Percentiles rank a stretch among this genome's conserved stretches.
These are phyloP conservation scores for Aspergillus sp. DNA, from an alignment of 2,329 filamentous ascomycete species.

Conservation along the genomic window DNA sequence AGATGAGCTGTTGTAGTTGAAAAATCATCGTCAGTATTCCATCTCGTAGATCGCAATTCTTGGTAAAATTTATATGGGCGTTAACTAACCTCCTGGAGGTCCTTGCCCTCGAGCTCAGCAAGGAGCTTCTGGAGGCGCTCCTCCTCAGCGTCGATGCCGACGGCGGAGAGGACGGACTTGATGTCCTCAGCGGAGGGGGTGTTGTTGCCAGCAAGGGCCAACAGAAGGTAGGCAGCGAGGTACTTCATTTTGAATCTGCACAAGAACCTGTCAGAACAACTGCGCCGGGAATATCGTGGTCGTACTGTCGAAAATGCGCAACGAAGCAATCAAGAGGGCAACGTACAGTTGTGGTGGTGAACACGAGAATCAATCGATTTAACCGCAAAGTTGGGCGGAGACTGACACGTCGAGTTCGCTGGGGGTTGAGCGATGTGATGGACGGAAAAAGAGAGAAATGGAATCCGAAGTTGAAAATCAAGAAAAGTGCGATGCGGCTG, in stretches of 20 bases:
- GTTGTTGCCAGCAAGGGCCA: slow-evolving; percentile 88
- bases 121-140: slow-evolving; percentile 86
- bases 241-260: slow-evolving; percentile 86
- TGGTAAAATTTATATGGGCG: neutral
- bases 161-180: slow-evolving; percentile 85
- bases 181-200: slow-evolving; percentile 82
- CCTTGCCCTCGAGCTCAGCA: slow-evolving; percentile 67
- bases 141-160: slow-evolving; percentile 90
- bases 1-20: slow-evolving; percentile 69
- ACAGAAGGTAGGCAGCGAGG: slow-evolving; percentile 98
- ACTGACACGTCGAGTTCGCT: slow-evolving; percentile 97
- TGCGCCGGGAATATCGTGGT: slow-evolving; percentile 1
- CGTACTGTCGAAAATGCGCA: slow-evolving; percentile 6
- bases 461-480: slow-evolving; percentile 30
- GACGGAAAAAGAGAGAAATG: slow-evolving; percentile 33
- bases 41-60: neutral
- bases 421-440: slow-evolving; percentile 34
- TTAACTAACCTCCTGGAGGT: slow-evolving; percentile 80
- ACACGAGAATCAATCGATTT: slow-evolving; percentile 91
- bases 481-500: slow-evolving; percentile 44
- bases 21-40: slow-evolving; percentile 18
- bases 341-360: slow-evolving; percentile 40
- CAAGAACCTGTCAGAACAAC: neutral
- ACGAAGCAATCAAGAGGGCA: slow-evolving; percentile 12
- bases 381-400: slow-evolving; percentile 95